Conservation (phyloP, 257 asterid species). For the Plantago major region DNA sequence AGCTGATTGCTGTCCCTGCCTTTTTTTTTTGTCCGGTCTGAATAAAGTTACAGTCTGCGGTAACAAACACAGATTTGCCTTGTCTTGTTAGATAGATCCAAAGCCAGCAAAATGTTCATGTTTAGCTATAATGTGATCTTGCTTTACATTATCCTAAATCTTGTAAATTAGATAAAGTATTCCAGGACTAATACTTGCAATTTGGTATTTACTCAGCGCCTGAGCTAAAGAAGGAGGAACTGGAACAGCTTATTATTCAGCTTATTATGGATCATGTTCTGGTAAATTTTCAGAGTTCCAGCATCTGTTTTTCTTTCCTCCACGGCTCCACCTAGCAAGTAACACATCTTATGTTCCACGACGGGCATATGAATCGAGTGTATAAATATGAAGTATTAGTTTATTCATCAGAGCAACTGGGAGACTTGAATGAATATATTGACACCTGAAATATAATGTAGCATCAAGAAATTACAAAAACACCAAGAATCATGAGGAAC, state of each 20-base stretch:
- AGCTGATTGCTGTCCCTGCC: constrained; percentile 9
- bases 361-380: background rate
- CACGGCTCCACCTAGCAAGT: background rate
- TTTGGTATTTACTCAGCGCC: constrained; percentile 45
- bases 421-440: constrained; percentile 4
- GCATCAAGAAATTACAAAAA: background rate
- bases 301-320: constrained; percentile 14
- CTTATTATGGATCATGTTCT: constrained; percentile 69
- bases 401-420: background rate
- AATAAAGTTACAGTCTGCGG: background rate
- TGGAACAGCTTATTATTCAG: constrained; percentile 73
- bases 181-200: constrained; percentile 5
- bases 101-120: background rate
- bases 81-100: background rate
- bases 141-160: background rate
- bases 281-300: constrained; percentile 41
- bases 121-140: background rate
- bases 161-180: constrained; percentile 8
- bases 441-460: background rate
- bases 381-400: background rate
- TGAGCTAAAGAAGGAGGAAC: constrained; percentile 70
- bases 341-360: constrained; percentile 12
- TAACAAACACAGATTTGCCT: background rate
- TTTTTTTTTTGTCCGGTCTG: constrained; percentile 12
- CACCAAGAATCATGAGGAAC: background rate